Percentiles rank a stretch among this genome's conserved stretches.
Evolutionary conservation across 192 early-diverging fungal species (phyloP).

Genomic region (Diversispora epigaea): DNA sequence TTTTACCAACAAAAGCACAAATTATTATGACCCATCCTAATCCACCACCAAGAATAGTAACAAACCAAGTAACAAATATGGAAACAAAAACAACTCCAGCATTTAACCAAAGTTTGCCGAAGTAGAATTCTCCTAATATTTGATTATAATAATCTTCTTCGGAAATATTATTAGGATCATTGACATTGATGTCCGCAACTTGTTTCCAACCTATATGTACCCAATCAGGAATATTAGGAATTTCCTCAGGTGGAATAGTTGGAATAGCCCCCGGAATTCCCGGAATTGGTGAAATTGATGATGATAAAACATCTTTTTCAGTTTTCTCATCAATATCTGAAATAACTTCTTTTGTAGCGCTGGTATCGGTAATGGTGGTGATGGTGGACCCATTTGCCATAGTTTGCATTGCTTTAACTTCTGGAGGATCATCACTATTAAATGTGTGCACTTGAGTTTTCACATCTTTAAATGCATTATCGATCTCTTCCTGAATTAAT

Average conservation of each 20-base stretch:
- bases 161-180: not conserved
- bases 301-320: not conserved
- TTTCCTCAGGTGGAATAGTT: not conserved
- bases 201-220: slow-evolving; percentile 22
- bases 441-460: no score
- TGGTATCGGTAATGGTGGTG: no score
- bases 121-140: slow-evolving; percentile 22
- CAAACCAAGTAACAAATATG: slow-evolving; percentile 11
- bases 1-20: slow-evolving; percentile 26
- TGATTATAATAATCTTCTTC: slow-evolving; percentile 18
- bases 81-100: slow-evolving; percentile 20
- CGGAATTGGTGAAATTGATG: no score
- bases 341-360: no score
- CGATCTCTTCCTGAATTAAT: no score
- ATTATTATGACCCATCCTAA: slow-evolving; percentile 28
- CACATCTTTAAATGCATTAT: no score
- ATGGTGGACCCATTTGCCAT: no score
- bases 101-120: slow-evolving; percentile 29
- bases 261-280: not conserved
- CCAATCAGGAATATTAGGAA: slow-evolving; percentile 18
- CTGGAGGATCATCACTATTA: no score
- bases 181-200: not conserved
- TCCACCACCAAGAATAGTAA: slow-evolving; percentile 22
- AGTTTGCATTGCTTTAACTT: no score
- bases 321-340: not conserved